Evolutionary conservation across 345 rosid species (phyloP).

Genomic region (Euphorbia pulcherrima): DNA sequence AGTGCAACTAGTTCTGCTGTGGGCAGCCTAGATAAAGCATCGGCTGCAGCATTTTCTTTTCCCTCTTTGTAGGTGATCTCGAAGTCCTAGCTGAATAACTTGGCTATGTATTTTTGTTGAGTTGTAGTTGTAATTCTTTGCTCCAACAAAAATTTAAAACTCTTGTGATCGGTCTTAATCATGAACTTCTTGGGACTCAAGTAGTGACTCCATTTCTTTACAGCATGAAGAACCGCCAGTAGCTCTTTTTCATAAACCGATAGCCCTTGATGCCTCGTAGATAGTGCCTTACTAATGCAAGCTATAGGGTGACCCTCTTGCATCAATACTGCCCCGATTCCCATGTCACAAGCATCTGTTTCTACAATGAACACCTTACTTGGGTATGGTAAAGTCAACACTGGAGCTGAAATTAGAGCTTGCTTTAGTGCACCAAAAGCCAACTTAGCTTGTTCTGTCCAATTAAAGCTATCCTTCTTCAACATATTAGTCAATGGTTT

Average conservation of each 20-base stretch:
- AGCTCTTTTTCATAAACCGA: background rate
- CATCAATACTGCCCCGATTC: background rate
- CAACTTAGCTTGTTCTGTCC: background rate
- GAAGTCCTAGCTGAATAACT: background rate
- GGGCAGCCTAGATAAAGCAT: background rate
- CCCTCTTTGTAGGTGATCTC: too few species aligned
- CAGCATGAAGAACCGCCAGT: too few species aligned
- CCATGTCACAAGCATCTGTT: background rate
- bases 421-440: background rate
- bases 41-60: background rate
- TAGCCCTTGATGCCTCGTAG: background rate
- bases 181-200: too few species aligned
- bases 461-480: background rate
- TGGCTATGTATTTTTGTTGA: background rate
- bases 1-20: background rate
- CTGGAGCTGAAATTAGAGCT: background rate
- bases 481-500: background rate
- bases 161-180: too few species aligned
- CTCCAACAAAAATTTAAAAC: too few species aligned
- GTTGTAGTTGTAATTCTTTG: too few species aligned
- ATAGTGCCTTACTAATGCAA: background rate
- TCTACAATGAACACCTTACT: background rate
- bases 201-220: too few species aligned
- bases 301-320: background rate
- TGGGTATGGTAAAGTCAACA: background rate